Percentiles rank a stretch among this genome's conserved stretches.
These are phyloP conservation scores for Nelumbo lutea DNA, from an alignment of 164 flowering plant genomes.

Conservation along the genomic window DNA sequence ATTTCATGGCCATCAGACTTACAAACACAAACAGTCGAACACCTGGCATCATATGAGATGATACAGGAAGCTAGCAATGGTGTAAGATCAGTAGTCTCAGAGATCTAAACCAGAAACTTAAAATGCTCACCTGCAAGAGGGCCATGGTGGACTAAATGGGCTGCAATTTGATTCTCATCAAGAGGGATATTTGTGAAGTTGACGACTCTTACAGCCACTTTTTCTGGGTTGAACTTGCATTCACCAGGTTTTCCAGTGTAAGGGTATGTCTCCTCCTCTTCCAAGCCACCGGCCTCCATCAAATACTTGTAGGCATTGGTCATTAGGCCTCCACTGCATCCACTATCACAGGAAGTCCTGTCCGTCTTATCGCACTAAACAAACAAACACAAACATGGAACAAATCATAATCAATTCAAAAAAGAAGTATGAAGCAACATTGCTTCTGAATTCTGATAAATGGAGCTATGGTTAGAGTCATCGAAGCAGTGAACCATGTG, in stretches of 20 bases:
- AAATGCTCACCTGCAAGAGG: constrained; percentile 60
- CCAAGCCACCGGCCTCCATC: constrained; percentile 70
- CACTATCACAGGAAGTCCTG: constrained; percentile 51
- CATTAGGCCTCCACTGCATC: constrained; percentile 83
- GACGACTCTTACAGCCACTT: constrained; percentile 47
- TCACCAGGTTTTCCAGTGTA: constrained; percentile 48
- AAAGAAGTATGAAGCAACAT: background rate
- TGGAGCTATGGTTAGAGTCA: too few relatives aligned
- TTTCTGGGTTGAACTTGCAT: constrained; percentile 57
- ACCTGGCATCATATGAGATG: background rate
- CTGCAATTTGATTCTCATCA: constrained; percentile 69
- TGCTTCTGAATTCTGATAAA: background rate
- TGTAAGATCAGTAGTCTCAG: background rate
- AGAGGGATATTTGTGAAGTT: constrained; percentile 64
- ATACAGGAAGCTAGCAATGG: background rate
- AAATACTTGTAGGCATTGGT: constrained; percentile 78
- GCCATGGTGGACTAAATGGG: constrained; percentile 59
- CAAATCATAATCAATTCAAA: constrained; percentile 41
- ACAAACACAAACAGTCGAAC: too few relatives aligned
- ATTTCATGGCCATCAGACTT: background rate
- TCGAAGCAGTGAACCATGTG: constrained; percentile 30
- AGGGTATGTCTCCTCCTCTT: constrained; percentile 64
- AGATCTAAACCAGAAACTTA: background rate
- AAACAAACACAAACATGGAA: constrained; percentile 8
- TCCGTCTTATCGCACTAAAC: constrained; percentile 55